These are phyloP conservation scores for Paecilomyces sp. DNA, from an alignment of 2,329 filamentous ascomycete species.

Conservation along the genomic window DNA sequence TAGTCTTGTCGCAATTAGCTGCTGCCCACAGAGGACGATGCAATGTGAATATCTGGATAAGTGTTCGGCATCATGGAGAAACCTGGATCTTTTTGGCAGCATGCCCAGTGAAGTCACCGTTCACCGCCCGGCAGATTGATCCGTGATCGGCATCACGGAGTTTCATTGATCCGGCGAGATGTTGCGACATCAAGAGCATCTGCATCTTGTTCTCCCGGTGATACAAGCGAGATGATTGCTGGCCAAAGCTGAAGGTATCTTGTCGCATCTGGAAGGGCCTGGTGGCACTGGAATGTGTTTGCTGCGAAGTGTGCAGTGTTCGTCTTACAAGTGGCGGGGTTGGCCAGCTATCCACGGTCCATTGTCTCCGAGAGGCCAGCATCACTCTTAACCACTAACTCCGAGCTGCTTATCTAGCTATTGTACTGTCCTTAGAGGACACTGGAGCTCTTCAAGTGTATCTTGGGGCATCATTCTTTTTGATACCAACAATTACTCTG, in stretches of 20 bases:
- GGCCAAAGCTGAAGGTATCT: background rate
- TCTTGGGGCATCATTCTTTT: background rate
- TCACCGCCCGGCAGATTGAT: constrained; percentile 2
- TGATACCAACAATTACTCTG: background rate
- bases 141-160: background rate
- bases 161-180: background rate
- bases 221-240: background rate
- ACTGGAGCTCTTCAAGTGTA: background rate
- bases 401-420: background rate
- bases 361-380: background rate
- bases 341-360: background rate
- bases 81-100: background rate
- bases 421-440: background rate
- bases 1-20: constrained; percentile 2
- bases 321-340: background rate
- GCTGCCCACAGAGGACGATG: background rate
- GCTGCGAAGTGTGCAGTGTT: background rate
- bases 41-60: background rate
- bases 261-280: background rate
- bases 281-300: background rate
- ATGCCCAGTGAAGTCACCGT: background rate
- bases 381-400: background rate
- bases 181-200: background rate
- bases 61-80: background rate
- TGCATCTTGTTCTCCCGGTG: background rate